A percentile compares a stretch with the other conserved stretches of the same genome.
These are phyloP conservation scores for Apiospora pterosperma DNA, from an alignment of 2,329 filamentous ascomycete genomes.

Conservation along the genomic window DNA sequence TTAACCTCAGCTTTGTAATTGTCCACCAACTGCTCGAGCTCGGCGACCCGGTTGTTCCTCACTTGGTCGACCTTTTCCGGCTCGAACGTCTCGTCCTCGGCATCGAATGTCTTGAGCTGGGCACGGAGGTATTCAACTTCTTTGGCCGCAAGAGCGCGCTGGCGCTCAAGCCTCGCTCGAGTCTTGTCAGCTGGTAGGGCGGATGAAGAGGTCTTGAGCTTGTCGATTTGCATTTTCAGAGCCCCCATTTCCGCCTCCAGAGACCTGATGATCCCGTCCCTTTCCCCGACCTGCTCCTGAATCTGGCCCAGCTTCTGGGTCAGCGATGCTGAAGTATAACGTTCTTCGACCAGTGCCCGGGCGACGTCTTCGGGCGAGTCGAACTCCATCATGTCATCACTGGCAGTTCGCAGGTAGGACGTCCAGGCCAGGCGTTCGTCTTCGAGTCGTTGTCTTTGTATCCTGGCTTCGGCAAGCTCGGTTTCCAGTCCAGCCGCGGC, in stretches of 20 bases:
- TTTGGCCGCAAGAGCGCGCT: conserved; percentile 80
- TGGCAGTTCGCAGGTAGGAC: conserved; percentile 72
- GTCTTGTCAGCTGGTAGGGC: conserved; percentile 59
- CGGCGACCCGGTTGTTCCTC: conserved; percentile 69
- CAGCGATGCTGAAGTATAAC: conserved; percentile 75
- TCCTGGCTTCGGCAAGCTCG: conserved; percentile 73
- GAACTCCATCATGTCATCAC: conserved; percentile 63
- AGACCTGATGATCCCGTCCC: conserved; percentile 69
- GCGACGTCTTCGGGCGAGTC: conserved; percentile 86
- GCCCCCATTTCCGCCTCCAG: conserved; percentile 67
- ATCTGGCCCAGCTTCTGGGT: conserved; percentile 75
- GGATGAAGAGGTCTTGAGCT: conserved; percentile 52
- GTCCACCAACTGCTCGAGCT: conserved; percentile 83
- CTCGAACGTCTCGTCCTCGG: conserved; percentile 83
- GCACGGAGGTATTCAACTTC: conserved; percentile 93
- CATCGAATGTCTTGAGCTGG: conserved; percentile 84
- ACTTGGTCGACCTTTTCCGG: conserved; percentile 74
- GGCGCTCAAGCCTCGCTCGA: conserved; percentile 75
- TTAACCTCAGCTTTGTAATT: conserved; percentile 81
- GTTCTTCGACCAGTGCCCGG: conserved; percentile 76
- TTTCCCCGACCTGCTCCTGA: conserved; percentile 74
- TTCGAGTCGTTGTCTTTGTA: conserved; percentile 83
- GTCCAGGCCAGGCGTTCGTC: conserved; percentile 87
- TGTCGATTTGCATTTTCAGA: conserved; percentile 68
- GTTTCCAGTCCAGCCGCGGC: conserved; percentile 70